Evolutionary conservation across 164 flowering plant species (phyloP).

Genomic region (Hamamelis virginiana): DNA sequence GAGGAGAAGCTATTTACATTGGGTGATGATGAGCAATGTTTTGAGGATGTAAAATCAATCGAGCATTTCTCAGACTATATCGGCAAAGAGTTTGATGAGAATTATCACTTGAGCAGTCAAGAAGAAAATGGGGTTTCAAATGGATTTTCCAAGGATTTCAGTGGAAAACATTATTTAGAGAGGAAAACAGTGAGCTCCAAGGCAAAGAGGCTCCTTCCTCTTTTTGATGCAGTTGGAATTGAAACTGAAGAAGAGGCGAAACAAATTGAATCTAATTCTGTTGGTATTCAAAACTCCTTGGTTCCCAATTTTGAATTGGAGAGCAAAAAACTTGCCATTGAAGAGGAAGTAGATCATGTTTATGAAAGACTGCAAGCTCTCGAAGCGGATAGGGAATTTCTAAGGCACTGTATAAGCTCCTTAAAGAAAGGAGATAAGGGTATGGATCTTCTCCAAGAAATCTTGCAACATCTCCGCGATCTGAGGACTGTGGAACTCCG

Average conservation of each 20-base stretch:
- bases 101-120: slow-evolving; percentile 8
- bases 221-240: slow-evolving; percentile 54
- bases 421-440: slow-evolving; percentile 90
- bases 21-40: slow-evolving; percentile 48
- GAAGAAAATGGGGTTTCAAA: slow-evolving; percentile 40
- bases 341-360: slow-evolving; percentile 82
- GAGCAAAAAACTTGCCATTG: slow-evolving; percentile 43
- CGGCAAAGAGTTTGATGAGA: slow-evolving; percentile 24
- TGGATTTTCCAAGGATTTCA: slow-evolving; percentile 42
- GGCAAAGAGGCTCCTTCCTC: slow-evolving; percentile 78
- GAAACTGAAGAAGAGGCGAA: slow-evolving; percentile 47
- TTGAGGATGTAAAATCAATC: slow-evolving; percentile 31
- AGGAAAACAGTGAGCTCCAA: slow-evolving; percentile 39
- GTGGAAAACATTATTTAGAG: slow-evolving; percentile 41
- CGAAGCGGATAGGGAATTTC: slow-evolving; percentile 82
- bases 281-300: slow-evolving; percentile 25
- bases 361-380: slow-evolving; percentile 88
- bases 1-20: slow-evolving; percentile 77
- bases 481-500: slow-evolving; percentile 69
- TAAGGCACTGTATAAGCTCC: slow-evolving; percentile 78
- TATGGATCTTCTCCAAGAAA: slow-evolving; percentile 81
- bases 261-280: slow-evolving; percentile 27
- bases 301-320: slow-evolving; percentile 27
- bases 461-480: slow-evolving; percentile 81
- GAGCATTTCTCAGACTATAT: slow-evolving; percentile 32